Conservation (phyloP, 1,139 yeast genomes). For the Taiozyma sp. region DNA sequence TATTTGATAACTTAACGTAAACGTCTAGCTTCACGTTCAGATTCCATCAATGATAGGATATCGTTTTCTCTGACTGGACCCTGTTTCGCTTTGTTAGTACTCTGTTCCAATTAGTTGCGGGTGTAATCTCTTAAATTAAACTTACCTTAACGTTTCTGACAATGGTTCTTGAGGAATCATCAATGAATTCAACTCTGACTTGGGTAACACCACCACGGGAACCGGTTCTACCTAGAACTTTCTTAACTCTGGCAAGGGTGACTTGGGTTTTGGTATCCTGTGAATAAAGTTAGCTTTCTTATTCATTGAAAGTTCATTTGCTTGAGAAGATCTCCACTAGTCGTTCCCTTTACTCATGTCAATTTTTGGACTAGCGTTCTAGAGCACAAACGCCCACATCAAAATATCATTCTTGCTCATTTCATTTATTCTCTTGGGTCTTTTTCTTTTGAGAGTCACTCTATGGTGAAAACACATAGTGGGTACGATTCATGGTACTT, state of each 20-base stretch:
- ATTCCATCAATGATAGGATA: slow-evolving; percentile 98
- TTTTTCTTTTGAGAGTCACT: not conserved
- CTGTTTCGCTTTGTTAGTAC: slow-evolving; percentile 15
- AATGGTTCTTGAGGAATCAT: slow-evolving; percentile 95
- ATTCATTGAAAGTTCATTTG: not conserved
- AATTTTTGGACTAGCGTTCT: not conserved
- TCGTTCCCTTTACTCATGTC: not conserved
- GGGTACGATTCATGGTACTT: not conserved
- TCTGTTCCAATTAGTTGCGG: not conserved
- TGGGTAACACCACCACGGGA: slow-evolving; percentile 99
- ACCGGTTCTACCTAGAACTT: slow-evolving; percentile 99
- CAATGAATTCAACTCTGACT: slow-evolving; percentile 99
- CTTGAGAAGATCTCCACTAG: not conserved
- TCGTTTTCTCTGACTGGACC: slow-evolving; percentile 99
- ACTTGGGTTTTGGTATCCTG: slow-evolving; percentile 90
- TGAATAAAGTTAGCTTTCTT: slow-evolving; percentile 6
- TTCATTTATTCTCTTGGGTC: not conserved
- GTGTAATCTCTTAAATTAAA: not conserved
- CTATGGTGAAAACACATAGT: not conserved
- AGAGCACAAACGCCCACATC: not conserved
- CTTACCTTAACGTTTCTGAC: slow-evolving; percentile 88
- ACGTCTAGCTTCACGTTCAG: slow-evolving; percentile 95
- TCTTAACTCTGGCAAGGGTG: slow-evolving; percentile 98
- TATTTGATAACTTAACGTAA: slow-evolving; percentile 38
- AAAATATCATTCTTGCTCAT: not conserved